Evolutionary conservation across 139 green algal genomes (phyloP), one percentile per base, ranked within the genome.

Genomic region (Volvox africanus): DNA sequence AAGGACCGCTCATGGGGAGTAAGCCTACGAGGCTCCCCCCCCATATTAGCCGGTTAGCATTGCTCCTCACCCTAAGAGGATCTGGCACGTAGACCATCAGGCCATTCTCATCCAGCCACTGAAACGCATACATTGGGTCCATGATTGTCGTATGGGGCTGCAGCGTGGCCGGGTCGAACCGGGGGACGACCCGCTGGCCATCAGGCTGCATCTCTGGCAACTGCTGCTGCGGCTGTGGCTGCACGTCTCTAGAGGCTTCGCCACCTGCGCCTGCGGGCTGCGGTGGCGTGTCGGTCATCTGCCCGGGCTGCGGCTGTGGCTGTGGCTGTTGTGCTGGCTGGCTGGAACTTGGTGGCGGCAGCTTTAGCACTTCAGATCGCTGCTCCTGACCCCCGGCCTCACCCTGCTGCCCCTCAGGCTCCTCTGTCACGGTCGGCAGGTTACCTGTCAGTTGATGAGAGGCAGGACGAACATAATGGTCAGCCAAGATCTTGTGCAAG

Each of bases 31-130:
- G 44, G 9, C 9, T 9, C 5, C 44, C 44, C 44, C 5, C 44
- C 44, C 44, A 55, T 55, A 55, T 55, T 55, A 55, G 44, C 44
- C 44, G 44, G 44, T 9, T 9, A 55, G 5, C 44, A 55, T 9
- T 55, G 9, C 44, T 55, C 1, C 71, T 32, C 44, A 96, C 92
- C 93, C 94, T 94, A 5, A 90, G 2, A 14, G 93, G 94, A 61
- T 93, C 37, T 0, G 92, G 82, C 37, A 92, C 37, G 33, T 94
- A 95, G 30, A 92, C 71, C 92, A 96, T 93, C 12, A 95, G 89
- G 0, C 93, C 94, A 35, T 94, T 88, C 22, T 94, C 92, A 87
- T 95, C 94, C 69, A 95, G 84, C 91, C 92, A 95, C 20, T 80
- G 73, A 33, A 50, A 81, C 6, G 61, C 85, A 37, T 65, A 89